Base-by-base conservation (phyloP, 495 filamentous ascomycete genomes). In the Filosporella fistucella region DNA sequence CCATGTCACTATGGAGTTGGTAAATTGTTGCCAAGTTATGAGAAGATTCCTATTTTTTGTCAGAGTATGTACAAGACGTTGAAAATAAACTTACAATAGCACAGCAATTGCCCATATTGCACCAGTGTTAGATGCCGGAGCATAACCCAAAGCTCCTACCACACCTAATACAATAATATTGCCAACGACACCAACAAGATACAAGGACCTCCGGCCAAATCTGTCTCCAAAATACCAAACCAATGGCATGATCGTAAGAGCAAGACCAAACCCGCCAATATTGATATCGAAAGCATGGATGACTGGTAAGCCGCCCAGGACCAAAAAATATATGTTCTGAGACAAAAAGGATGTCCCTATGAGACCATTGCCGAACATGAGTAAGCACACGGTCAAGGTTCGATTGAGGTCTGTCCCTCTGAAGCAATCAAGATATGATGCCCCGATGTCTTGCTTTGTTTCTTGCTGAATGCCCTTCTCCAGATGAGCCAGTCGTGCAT, bases 191-290 rank as follows among this genome's bases (percentile, higher is more conserved):
- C 55, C 55, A 10, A 40, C 22, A 18, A 58, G 51, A 26, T 55
- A 55, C 7, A 58, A 20, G 1, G 42, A 29, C 5, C 55, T 41
- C 3, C 55, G 55, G 10, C 55, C 55, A 18, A 54, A n/a, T 12
- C 28, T 41, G 14, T 48, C 51, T 1, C 39, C 33, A 34, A 51
- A 49, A 7, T 26, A 39, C 47, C 51, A 55, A 13, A 36, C 69
- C 6, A 71, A 64, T 21, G 76, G 70, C 38, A 56, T 56, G 16
- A 50, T 30, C 3, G 51, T 16, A 8, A 56, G 36, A 4, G 47
- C 52, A 11, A 56, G 47, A 26, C 22, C 48, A 23, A 56, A 56
- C 1, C 54, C 54, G n/a, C 37, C 48, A 16, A 56, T 56, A 24
- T 51, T 52, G 29, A 56, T 41, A 26, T 51, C 43, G 26, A 56